These are phyloP conservation scores for Colletotrichum paranaense DNA, from an alignment of 2,329 filamentous ascomycete genomes.

Conservation along the genomic window DNA sequence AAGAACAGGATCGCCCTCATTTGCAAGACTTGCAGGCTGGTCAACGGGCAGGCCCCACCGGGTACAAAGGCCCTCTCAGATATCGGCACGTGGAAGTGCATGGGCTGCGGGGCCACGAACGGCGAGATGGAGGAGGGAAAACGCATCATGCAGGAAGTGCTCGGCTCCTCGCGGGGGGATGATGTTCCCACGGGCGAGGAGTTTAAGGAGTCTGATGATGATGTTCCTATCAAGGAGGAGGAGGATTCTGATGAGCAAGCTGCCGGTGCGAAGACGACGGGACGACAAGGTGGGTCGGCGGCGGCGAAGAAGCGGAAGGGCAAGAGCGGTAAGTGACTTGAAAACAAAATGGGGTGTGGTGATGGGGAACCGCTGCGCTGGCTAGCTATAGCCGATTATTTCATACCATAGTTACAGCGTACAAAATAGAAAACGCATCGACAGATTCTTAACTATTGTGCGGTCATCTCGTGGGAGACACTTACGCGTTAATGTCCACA, in stretches of 20 bases:
- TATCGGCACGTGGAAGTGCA: slow-evolving; percentile 88
- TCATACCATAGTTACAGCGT: slow-evolving; percentile 1
- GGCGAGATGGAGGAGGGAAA: slow-evolving; percentile 82
- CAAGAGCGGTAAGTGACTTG: slow-evolving; percentile 22
- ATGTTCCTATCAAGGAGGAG: slow-evolving; percentile 13
- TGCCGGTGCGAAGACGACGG: slow-evolving; percentile 23
- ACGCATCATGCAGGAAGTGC: slow-evolving; percentile 76
- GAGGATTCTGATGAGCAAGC: slow-evolving; percentile 16
- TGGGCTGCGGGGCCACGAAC: slow-evolving; percentile 84
- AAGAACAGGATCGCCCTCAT: slow-evolving; percentile 93
- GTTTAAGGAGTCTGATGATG: slow-evolving; percentile 32
- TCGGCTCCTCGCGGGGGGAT: slow-evolving; percentile 44
- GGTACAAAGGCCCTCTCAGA: slow-evolving; percentile 83
- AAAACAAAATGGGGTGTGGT: neutral
- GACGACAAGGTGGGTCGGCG: slow-evolving; percentile 27
- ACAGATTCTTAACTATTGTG: neutral
- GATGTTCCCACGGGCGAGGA: slow-evolving; percentile 29
- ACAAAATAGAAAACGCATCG: slow-evolving; percentile 3
- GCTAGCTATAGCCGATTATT: slow-evolving; percentile 20
- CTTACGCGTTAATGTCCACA: neutral
- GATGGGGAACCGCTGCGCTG: neutral
- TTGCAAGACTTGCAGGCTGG: slow-evolving; percentile 83
- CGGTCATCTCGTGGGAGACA: neutral
- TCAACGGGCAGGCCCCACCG: slow-evolving; percentile 95
- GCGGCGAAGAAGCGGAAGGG: slow-evolving; percentile 35